phyloP scores from a whole-genome alignment of 345 rosid genomes.

The Mangifera indica region DNA sequence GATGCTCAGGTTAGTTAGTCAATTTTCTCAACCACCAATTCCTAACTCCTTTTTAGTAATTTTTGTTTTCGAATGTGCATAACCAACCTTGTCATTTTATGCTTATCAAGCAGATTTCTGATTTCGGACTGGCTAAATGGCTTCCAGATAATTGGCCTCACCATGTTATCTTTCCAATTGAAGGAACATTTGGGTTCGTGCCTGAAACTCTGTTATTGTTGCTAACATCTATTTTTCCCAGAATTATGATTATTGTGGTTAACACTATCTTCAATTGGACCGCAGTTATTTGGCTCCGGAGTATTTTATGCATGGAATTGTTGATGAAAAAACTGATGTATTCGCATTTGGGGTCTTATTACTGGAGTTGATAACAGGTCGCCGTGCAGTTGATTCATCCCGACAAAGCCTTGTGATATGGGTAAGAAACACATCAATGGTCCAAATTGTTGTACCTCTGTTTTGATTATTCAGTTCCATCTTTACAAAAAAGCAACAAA shows the following conservation, averaged over 20 bases:
- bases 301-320: constrained; percentile 93
- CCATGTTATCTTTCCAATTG: constrained; percentile 82
- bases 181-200: constrained; percentile 92
- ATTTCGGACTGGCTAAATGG: constrained; percentile 96
- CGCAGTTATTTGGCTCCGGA: constrained; percentile 91
- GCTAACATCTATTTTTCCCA: neutral
- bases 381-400: constrained; percentile 73
- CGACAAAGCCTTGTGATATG: constrained; percentile 85
- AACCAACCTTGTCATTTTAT: constrained; percentile 27
- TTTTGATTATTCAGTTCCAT: neutral
- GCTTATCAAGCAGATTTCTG: constrained; percentile 52
- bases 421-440: constrained; percentile 44
- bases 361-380: constrained; percentile 87
- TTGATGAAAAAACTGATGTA: constrained; percentile 86
- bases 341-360: constrained; percentile 85
- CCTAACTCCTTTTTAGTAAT: neutral
- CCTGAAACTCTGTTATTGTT: constrained; percentile 10
- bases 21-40: neutral
- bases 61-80: neutral
- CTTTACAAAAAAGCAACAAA: neutral
- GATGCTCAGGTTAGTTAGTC: constrained; percentile 78
- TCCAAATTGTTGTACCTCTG: too few relatives aligned
- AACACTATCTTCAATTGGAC: neutral
- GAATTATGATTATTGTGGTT: neutral
- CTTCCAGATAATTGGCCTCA: constrained; percentile 91